A percentile compares a stretch with the other conserved stretches of the same genome.
phyloP scores from a whole-genome alignment of 305 asterid species.

The Fraxinus albicans region DNA sequence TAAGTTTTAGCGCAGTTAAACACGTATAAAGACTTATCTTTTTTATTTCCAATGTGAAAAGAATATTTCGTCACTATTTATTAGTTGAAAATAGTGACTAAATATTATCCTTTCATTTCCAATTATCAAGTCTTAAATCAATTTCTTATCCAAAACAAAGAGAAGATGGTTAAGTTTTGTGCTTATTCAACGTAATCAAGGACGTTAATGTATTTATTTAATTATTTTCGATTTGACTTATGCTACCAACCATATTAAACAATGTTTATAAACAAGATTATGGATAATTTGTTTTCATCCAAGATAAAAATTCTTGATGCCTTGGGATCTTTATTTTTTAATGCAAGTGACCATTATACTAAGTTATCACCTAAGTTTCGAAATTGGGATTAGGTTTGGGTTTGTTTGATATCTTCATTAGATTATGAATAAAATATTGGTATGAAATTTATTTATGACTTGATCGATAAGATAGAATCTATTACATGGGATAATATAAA shows the following conservation, averaged over 20 bases:
- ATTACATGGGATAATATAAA: background rate
- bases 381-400: background rate
- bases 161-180: background rate
- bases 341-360: background rate
- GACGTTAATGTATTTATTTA: background rate
- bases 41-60: background rate
- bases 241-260: background rate
- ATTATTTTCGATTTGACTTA: background rate
- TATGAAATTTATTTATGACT: background rate
- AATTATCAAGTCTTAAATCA: background rate
- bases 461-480: background rate
- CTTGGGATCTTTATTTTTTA: background rate
- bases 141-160: background rate
- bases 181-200: background rate
- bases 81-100: background rate
- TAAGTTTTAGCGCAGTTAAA: background rate
- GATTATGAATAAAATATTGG: background rate
- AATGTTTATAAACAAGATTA: background rate
- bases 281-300: background rate
- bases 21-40: background rate
- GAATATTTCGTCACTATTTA: background rate
- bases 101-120: background rate
- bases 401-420: background rate
- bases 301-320: background rate
- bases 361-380: background rate